Conservation (phyloP, 306 rosid species). For the Clitoria ternatea region DNA sequence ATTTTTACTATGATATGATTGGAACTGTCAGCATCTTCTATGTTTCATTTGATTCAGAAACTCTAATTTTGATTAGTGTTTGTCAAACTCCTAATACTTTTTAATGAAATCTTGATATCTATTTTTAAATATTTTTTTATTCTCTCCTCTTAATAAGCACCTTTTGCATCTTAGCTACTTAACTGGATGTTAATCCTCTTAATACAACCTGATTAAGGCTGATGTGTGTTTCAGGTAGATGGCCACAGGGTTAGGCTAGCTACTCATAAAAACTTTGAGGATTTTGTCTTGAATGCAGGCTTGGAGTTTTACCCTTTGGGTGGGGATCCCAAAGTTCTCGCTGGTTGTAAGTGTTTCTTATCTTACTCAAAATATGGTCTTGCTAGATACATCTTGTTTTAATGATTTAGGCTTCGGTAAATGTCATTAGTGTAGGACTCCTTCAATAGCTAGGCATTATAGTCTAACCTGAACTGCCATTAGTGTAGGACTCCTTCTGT, state of each 20-base stretch:
- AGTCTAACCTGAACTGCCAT: background rate
- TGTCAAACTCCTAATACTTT: background rate
- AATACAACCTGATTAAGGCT: constrained; percentile 23
- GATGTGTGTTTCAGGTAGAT: constrained; percentile 57
- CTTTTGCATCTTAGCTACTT: background rate
- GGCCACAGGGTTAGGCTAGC: constrained; percentile 97
- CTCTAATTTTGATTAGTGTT: background rate
- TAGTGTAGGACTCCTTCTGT: constrained; percentile 1
- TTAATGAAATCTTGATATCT: constrained; percentile 7
- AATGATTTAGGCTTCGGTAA: background rate
- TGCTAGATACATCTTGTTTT: constrained; percentile 5
- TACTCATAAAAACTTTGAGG: constrained; percentile 88
- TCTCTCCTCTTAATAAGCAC: constrained; percentile 9
- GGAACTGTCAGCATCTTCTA: background rate
- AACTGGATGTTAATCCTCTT: background rate
- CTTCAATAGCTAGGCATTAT: constrained; percentile 2
- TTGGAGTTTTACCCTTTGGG: constrained; percentile 93
- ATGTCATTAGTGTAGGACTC: no score
- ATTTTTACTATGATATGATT: background rate
- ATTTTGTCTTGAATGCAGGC: constrained; percentile 76
- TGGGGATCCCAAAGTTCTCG: constrained; percentile 98
- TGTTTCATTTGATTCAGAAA: background rate
- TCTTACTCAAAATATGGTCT: constrained; percentile 17
- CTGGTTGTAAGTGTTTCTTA: constrained; percentile 73
- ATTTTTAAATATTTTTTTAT: background rate